Evolutionary conservation across 495 filamentous ascomycete species (phyloP).

Genomic region (Penicillium manginii): DNA sequence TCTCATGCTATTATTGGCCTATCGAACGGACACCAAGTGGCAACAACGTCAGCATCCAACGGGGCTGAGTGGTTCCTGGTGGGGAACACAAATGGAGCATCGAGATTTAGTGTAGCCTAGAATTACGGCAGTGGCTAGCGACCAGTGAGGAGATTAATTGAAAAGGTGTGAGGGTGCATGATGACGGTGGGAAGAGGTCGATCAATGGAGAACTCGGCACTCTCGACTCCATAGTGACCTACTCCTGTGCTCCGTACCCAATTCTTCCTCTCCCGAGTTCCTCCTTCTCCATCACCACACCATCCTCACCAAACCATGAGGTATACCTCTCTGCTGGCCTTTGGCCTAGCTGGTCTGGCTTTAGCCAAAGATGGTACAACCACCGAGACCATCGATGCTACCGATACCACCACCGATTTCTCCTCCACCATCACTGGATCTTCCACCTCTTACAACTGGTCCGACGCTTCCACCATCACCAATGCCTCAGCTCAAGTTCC

Average conservation of each 20-base stretch:
- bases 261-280: not conserved
- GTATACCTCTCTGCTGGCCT: conserved; percentile 17
- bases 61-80: not conserved
- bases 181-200: no score
- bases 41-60: conserved; percentile 18
- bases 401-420: conserved; percentile 12
- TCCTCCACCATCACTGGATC: conserved; percentile 5
- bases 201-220: no score
- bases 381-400: not conserved
- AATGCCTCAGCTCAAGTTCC: conserved; percentile 23
- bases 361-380: conserved; percentile 20
- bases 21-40: conserved; percentile 9
- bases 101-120: no score
- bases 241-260: no score
- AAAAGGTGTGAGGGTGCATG: no score
- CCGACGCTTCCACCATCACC: conserved; percentile 21
- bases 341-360: conserved; percentile 19
- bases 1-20: conserved; percentile 18
- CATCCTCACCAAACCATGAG: conserved; percentile 12
- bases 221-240: not conserved
- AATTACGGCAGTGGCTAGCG: no score
- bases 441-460: conserved; percentile 19
- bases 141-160: no score
- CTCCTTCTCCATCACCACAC: conserved; percentile 15
- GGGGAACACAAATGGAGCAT: not conserved